Base-by-base conservation (phyloP, 78 protist genomes). In the Dictyostelium intermedium region DNA sequence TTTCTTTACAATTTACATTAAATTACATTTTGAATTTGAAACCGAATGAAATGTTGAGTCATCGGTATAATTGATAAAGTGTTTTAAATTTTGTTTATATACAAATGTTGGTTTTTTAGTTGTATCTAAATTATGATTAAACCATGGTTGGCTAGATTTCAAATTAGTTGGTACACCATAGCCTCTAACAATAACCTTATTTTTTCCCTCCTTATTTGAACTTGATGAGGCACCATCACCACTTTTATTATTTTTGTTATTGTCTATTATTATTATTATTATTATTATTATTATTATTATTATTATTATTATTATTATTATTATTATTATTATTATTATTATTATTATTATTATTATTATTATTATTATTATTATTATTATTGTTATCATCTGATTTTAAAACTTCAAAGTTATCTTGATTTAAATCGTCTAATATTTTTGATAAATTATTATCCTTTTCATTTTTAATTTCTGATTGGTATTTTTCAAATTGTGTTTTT, bases 401-500 rank as follows among this genome's bases (percentile, higher is more conserved):
- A 7, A 89, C 94, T 25, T 14, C 20, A 45, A 61, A 89, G 25
- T 81, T 80, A n/a, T 89, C 94, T 50, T 89, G 41, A 45, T 89
- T 89, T 39, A 89, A 69, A 70, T 89, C 94, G 23, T 50, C 45
- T 9, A 89, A 27, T 6, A 89, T 89, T 39, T 78, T 20, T 23
- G 32, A 30, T 79, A 89, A 60, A 25, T 60, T 72, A 2, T 79
- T 60, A 18, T n/a, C 70, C 11, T 37, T 20, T 10, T 63, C 83
- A 14, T 18, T 14, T 69, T 89, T 60, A 25, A 93, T 43, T 20
- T 93, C 96, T 0, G 18, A 11, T 72, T 78, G 30, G 35, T 50
- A 93, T 18, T 81, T 70, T 50, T 93, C 45, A 32, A 93, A 87
- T 37, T 93, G 85, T n/a, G 85, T 66, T 18, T 60, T 85, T 43